phyloP scores from a whole-genome alignment of 2,329 filamentous ascomycete genomes.

The Arthrinium phaeospermum region DNA sequence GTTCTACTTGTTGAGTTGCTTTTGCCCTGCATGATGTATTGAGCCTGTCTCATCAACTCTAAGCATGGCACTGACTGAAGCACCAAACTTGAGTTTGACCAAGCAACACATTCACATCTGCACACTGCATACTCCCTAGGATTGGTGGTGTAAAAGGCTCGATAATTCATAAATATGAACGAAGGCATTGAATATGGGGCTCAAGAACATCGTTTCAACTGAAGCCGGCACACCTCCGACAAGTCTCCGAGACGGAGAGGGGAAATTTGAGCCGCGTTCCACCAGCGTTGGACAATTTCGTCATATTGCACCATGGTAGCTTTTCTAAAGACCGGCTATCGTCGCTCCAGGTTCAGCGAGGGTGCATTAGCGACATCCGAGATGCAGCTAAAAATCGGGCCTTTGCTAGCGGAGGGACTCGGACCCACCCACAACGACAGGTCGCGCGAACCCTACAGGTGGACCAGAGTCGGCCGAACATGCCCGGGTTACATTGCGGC shows the following conservation, averaged over 20 bases:
- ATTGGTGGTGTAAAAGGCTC: neutral
- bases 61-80: neutral
- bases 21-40: neutral
- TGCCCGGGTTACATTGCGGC: neutral
- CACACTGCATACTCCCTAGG: fast-evolving
- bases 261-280: neutral
- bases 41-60: neutral
- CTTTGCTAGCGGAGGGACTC: neutral
- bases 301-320: neutral
- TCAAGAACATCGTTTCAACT: too few species aligned
- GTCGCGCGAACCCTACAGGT: neutral
- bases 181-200: too few species aligned
- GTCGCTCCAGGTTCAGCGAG: too few species aligned
- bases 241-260: neutral
- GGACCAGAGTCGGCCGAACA: neutral
- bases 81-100: neutral
- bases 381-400: conserved; percentile 11
- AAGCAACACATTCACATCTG: neutral
- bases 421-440: neutral
- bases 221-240: too few species aligned
- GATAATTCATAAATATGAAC: neutral
- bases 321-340: neutral
- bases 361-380: neutral
- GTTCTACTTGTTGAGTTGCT: neutral
- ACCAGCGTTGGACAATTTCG: neutral